Percentiles rank a stretch among this genome's conserved stretches.
These are phyloP conservation scores for Aquilaria yunnanensis DNA, from an alignment of 345 rosid genomes.

Conservation along the genomic window DNA sequence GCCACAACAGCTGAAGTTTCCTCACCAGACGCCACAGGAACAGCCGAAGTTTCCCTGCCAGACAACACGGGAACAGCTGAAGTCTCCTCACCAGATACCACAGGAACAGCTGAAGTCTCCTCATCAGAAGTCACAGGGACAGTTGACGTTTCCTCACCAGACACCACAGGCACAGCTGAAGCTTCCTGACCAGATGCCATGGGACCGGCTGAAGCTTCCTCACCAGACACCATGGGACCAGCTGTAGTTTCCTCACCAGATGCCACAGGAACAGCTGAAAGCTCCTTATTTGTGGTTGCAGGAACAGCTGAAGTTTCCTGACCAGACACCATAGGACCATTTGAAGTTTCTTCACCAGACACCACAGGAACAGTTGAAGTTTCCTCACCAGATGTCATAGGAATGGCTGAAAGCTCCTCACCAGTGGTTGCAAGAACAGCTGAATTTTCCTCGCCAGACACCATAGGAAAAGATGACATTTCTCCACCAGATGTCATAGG, in stretches of 20 bases:
- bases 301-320: constrained; percentile 19
- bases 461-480: not conserved
- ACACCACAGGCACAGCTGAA: constrained; percentile 16
- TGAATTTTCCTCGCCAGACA: not conserved
- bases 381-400: not conserved
- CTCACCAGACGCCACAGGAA: not conserved
- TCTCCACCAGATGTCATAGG: not conserved
- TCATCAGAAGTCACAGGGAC: constrained; percentile 4
- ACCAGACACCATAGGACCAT: not conserved
- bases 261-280: not conserved
- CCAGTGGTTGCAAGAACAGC: not conserved
- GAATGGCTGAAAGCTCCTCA: not conserved
- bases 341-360: not conserved
- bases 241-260: not conserved
- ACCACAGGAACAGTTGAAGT: not conserved
- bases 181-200: not conserved
- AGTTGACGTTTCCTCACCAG: constrained; percentile 36
- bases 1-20: constrained; percentile 1
- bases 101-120: constrained; percentile 27
- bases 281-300: not conserved
- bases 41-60: not conserved
- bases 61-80: not conserved
- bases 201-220: constrained; percentile 1
- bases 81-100: not conserved
- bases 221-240: not conserved